phyloP scores from a whole-genome alignment of 495 filamentous ascomycete genomes.

The Cercophora sp. region DNA sequence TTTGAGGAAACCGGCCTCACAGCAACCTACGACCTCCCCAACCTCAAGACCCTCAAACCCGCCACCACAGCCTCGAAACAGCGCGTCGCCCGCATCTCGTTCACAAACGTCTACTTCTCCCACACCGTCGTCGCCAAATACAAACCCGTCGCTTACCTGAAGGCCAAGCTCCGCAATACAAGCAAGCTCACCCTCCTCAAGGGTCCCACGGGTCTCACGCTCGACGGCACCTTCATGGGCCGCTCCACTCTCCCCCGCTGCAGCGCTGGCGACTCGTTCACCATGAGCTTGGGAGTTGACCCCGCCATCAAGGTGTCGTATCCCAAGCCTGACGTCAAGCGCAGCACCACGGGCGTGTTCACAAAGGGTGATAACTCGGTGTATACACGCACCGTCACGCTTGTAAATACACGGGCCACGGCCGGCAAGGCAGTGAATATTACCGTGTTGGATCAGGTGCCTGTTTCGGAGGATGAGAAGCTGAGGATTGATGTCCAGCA shows the following conservation, averaged over 20 bases:
- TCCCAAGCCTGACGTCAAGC: slow-evolving; percentile 55
- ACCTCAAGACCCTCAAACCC: slow-evolving; percentile 44
- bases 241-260: slow-evolving; percentile 54
- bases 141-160: slow-evolving; percentile 61
- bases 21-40: slow-evolving; percentile 59
- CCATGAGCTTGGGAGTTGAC: slow-evolving; percentile 62
- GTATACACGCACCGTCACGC: slow-evolving; percentile 53
- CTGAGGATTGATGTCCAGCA: slow-evolving; percentile 50
- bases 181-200: slow-evolving; percentile 56
- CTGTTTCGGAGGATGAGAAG: slow-evolving; percentile 62
- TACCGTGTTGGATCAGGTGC: slow-evolving; percentile 62
- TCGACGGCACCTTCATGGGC: slow-evolving; percentile 67
- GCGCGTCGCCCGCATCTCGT: slow-evolving; percentile 43
- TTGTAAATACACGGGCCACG: slow-evolving; percentile 56
- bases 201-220: slow-evolving; percentile 59
- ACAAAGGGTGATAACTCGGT: slow-evolving; percentile 55
- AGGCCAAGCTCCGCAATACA: slow-evolving; percentile 58
- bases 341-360: slow-evolving; percentile 47
- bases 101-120: slow-evolving; percentile 40
- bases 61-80: slow-evolving; percentile 41
- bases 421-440: slow-evolving; percentile 46
- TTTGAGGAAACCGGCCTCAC: slow-evolving; percentile 55
- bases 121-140: slow-evolving; percentile 64
- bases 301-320: slow-evolving; percentile 59
- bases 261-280: slow-evolving; percentile 58